A percentile compares a stretch with the other conserved stretches of the same genome.
Conservation (phyloP, 2,329 filamentous ascomycete genomes). For the Aspergillus uvarum region DNA sequence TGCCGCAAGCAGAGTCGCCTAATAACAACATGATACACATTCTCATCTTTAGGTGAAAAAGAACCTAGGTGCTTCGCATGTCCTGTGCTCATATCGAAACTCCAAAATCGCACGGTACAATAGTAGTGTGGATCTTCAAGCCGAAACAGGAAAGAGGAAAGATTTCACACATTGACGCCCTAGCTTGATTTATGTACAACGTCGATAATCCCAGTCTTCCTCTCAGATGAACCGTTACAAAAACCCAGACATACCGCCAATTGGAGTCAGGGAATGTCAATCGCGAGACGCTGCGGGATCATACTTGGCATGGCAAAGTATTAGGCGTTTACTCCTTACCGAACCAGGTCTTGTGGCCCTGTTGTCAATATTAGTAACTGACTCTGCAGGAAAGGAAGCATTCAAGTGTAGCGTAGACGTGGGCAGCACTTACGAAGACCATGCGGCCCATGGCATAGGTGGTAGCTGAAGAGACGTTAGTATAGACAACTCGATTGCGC, state of each 20-base stretch:
- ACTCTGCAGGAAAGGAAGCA: background rate
- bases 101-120: background rate
- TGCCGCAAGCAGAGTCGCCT: background rate
- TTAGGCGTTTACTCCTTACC: slow-evolving; percentile 32
- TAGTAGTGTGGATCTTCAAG: background rate
- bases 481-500: background rate
- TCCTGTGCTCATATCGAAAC: background rate
- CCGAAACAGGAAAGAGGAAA: slow-evolving; percentile 16
- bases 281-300: slow-evolving; percentile 7
- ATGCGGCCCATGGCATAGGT: slow-evolving; percentile 47
- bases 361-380: background rate
- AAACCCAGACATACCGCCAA: slow-evolving; percentile 40
- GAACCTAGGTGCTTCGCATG: background rate
- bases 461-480: slow-evolving; percentile 28
- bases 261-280: slow-evolving; percentile 19
- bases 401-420: background rate
- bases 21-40: background rate
- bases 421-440: slow-evolving; percentile 41
- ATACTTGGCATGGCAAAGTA: slow-evolving; percentile 11
- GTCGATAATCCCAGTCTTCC: slow-evolving; percentile 26
- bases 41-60: background rate
- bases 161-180: slow-evolving; percentile 33
- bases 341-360: slow-evolving; percentile 67
- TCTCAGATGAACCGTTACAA: slow-evolving; percentile 27
- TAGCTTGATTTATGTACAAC: slow-evolving; percentile 40